Base-by-base conservation (phyloP, 2,329 filamentous ascomycete species). In the Colletotrichum somersetense region DNA sequence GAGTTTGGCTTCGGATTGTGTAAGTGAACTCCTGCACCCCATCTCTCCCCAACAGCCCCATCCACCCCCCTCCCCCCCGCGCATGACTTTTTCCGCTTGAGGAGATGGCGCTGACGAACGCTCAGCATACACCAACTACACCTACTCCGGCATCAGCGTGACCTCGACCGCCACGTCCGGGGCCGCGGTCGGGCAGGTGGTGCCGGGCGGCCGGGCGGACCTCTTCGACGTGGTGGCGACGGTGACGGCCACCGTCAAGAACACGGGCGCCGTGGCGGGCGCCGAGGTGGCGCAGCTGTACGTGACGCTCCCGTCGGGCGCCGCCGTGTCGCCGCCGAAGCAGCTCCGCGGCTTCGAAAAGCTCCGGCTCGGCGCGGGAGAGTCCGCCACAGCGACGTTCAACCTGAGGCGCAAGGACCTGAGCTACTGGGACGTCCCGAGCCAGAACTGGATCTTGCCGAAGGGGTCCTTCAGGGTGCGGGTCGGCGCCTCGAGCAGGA, bases 301-400 rank as follows among this genome's bases (percentile, higher is more conserved):
- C 76, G 77, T 88, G 26, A 80, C 81, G 10, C 81, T 85, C 59
- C 84, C 86, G 5, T 75, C 81, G 42, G 77, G 80, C 12, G 81
- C 82, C 30, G 80, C 79, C 5, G 74, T 80, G 2, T 79, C 82
- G 2, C 85, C 92, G 0, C 83, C 87, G 0, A 83, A 86, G 55
- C 89, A 92, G 77, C 83, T 93, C n/a, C 86, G 91, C 35, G 90
- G 89, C 5, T 93, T 93, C 75, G 87, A 91, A 70, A 92, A 92
- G 80, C 77, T 91, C 11, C 77, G 81, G 18, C 79, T 92, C 26
- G 79, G 84, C 23, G 80, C 83, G 0, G 88, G 87, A 0, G 82
- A 88, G 75, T 83, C 78, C 2, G 79, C 76, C 66, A 83, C 80
- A 1, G 86, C 91, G 5, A 84, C 82, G 6, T 85, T 92, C 76